These are phyloP conservation scores for Silene conica DNA, from an alignment of 148 eudicot genomes.

Conservation along the genomic window DNA sequence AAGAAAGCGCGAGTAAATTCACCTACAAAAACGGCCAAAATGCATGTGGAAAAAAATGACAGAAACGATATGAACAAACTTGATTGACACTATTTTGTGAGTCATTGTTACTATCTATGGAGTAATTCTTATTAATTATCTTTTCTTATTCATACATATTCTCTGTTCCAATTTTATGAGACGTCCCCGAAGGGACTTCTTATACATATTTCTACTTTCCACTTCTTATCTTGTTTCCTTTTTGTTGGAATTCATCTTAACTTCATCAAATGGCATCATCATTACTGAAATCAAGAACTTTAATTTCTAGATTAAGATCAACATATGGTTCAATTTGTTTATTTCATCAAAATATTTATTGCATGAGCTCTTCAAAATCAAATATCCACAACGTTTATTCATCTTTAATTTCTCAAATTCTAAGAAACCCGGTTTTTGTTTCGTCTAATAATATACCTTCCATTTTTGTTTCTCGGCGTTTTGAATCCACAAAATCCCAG, in stretches of 20 bases:
- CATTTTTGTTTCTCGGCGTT: conserved; percentile 33
- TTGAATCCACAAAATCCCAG: conserved; percentile 36
- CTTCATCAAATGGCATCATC: conserved; percentile 22
- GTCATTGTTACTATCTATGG: background rate
- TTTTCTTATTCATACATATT: background rate
- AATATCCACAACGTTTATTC: background rate
- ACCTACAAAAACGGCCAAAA: conserved; percentile 8
- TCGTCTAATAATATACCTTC: conserved; percentile 13
- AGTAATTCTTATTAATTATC: background rate
- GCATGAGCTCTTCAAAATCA: background rate
- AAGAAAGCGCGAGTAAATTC: conserved; percentile 1
- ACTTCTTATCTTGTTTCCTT: background rate
- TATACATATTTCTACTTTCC: too few species aligned
- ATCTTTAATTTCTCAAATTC: background rate
- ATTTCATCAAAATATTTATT: conserved; percentile 11
- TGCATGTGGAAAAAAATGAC: background rate
- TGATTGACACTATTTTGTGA: background rate
- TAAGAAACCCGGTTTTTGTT: conserved; percentile 20
- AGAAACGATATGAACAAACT: background rate
- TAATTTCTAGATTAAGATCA: conserved; percentile 26
- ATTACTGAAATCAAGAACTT: conserved; percentile 30
- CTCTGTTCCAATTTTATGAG: too few species aligned
- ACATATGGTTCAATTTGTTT: conserved; percentile 25
- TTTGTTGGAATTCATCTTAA: too few species aligned
- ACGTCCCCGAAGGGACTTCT: too few species aligned